Base-by-base conservation (phyloP, 768 basidiomycete genomes). In the Sarcodon aspratus region DNA sequence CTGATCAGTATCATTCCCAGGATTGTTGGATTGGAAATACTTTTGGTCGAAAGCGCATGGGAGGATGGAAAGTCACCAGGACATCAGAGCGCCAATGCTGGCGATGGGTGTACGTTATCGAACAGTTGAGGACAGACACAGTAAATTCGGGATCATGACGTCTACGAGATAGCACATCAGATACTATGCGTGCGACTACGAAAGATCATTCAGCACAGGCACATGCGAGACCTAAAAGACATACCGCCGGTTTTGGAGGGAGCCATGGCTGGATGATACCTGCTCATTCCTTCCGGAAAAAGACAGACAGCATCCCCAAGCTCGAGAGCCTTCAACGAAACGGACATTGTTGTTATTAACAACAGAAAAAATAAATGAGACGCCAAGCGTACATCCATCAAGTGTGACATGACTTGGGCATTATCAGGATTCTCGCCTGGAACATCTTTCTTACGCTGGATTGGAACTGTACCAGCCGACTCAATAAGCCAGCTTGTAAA, bases 401-500 rank as follows among this genome's bases (percentile, higher is more conserved):
- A 72, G 43, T 73, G 74, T 40, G 67, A 66, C 82, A 94, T 87
- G 21, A 72, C 77, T 1, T 75, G 68, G 1, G 72, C 69, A 59
- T 94, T 94, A 62, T 93, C 80, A 0, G 67, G 68, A 11, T 62
- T 65, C 44, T 80, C 76, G 0, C 54, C 53, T 9, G 40, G 7
- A 55, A 72, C 75, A 58, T 94, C 91, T 54, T 83, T 89, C 47
- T 77, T 72, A 50, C 91, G 72, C 59, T 82, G 76, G 40, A 94
- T 76, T 1, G 91, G 91, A 2, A 94, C 75, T 1, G 92, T 91
- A 10, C 91, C 92, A 9, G 85, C 85, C 13, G 82, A 80, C 61
- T 92, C 88, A 45, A 94, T 89, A 15, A 94, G 73, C 90, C 91
- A 92, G 53, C 84, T 87, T 7, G 85, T 89, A 62, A 94, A 89